phyloP scores from a whole-genome alignment of 306 rosid genomes.

The Coriaria nepalensis region DNA sequence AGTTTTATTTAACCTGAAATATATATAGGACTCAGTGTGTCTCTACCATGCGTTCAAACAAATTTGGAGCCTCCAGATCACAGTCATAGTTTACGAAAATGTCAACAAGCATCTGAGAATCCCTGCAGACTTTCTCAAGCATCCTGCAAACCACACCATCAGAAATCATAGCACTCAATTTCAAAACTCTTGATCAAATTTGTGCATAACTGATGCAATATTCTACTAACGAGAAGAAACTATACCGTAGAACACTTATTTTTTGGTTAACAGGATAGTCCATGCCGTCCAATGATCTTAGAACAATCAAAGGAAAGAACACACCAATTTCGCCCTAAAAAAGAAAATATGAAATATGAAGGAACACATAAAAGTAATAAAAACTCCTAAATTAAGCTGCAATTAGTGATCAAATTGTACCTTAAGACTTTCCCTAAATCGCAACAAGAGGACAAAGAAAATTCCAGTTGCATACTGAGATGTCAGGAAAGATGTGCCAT shows the following conservation, averaged over 20 bases:
- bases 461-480: slow-evolving; percentile 80
- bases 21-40: slow-evolving; percentile 3
- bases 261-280: slow-evolving; percentile 75
- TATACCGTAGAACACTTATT: slow-evolving; percentile 85
- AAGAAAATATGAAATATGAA: slow-evolving; percentile 9
- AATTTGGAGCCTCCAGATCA: slow-evolving; percentile 98
- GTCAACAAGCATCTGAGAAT: slow-evolving; percentile 97
- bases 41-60: slow-evolving; percentile 94
- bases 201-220: slow-evolving; percentile 10
- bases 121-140: slow-evolving; percentile 90
- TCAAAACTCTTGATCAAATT: slow-evolving; percentile 2
- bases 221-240: slow-evolving; percentile 15
- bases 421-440: slow-evolving; percentile 97
- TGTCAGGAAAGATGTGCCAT: slow-evolving; percentile 27
- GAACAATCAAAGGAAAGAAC: slow-evolving; percentile 90
- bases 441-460: slow-evolving; percentile 78
- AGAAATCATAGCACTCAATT: slow-evolving; percentile 1
- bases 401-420: slow-evolving; percentile 34
- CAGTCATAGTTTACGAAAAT: slow-evolving; percentile 97
- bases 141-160: slow-evolving; percentile 50
- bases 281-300: slow-evolving; percentile 76
- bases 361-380: slow-evolving; percentile 18
- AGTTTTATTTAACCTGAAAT: slow-evolving; percentile 10
- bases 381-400: slow-evolving; percentile 11
- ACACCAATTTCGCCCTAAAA: slow-evolving; percentile 98